Evolutionary conservation across 768 basidiomycete genomes (phyloP), one percentile per base, ranked within the genome.

Genomic region (Russula lepida): DNA sequence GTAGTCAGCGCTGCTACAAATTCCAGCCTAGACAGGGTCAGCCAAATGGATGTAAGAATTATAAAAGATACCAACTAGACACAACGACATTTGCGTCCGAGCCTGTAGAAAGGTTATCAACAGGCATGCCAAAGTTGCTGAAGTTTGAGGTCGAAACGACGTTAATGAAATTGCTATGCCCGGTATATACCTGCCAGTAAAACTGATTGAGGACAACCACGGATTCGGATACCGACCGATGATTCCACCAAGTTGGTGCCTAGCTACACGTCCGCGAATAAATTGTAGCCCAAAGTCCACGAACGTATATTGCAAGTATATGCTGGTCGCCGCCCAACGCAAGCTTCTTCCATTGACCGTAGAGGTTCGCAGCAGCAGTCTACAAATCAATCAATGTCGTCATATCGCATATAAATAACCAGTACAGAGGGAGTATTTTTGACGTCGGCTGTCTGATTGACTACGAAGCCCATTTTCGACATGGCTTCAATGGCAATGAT

Each of bases 221-320:
- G 35, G 30, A 28, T 17, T 27, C 23, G 7, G 44, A 60, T 11
- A 60, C 64, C 13, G 23, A 59, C 61, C 19, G 63, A 52, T 58
- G 53, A 47, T 37, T 63, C 64, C 71, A 86, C 81, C 15, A 86
- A 69, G 49, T 79, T 76, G 30, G 81, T 75, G 39, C 76, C 76
- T 52, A 86, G 70, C 41, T 86, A 71, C 67, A 77, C 80, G 67
- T 86, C 84, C 8, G 77, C 81, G 60, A 77, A 85, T 54, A 87
- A 67, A 71, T 86, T 86, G 71, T 87, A 86, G 11, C 79, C 72
- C 25, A 84, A 66, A 7, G 81, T 80, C 83, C 83, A 85, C 61
- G 78, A 80, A 52, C 12, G n/a, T n/a, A n/a, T n/a, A n/a, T n/a
- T n/a, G n/a, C n/a, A n/a, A n/a, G n/a, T n/a, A n/a, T n/a, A n/a